Evolutionary conservation across 208 protist genomes (phyloP).

Genomic region (Acanthamoeba culbertsoni): DNA sequence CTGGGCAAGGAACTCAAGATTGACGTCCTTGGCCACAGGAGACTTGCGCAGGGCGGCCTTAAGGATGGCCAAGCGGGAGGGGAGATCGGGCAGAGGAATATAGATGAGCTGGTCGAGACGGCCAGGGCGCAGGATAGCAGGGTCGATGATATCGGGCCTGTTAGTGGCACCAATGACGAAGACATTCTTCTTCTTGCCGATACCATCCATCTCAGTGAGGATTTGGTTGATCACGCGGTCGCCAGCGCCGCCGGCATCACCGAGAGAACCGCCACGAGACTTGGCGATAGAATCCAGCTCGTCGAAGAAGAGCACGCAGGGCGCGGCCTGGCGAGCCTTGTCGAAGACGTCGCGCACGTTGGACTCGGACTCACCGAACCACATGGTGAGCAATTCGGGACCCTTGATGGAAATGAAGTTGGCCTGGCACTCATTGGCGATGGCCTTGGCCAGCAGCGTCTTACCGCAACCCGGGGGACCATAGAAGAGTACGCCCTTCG

Average conservation of each 20-base stretch:
- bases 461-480: slow-evolving; percentile 99
- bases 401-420: slow-evolving; percentile 99
- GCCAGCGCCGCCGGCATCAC: slow-evolving; percentile 97
- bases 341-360: slow-evolving; percentile 99
- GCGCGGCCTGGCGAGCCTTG: slow-evolving; percentile 98
- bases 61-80: slow-evolving; percentile 95
- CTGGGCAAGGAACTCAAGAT: slow-evolving; percentile 95
- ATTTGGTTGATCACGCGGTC: slow-evolving; percentile 99
- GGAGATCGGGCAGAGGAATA: slow-evolving; percentile 99
- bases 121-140: slow-evolving; percentile 98
- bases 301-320: slow-evolving; percentile 99
- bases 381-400: slow-evolving; percentile 99
- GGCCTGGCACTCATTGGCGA: slow-evolving; percentile 98
- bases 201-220: slow-evolving; percentile 99
- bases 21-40: slow-evolving; percentile 94
- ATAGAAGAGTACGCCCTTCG: slow-evolving; percentile 94
- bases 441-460: slow-evolving; percentile 95
- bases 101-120: slow-evolving; percentile 98
- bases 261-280: slow-evolving; percentile 90
- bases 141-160: slow-evolving; percentile 99
- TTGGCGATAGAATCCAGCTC: slow-evolving; percentile 99
- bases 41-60: slow-evolving; percentile 97
- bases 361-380: slow-evolving; percentile 99
- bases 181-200: slow-evolving; percentile 99
- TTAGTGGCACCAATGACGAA: slow-evolving; percentile 99